phyloP scores from a whole-genome alignment of 2,329 filamentous ascomycete species.

The Rhinocladiella mackenziei region DNA sequence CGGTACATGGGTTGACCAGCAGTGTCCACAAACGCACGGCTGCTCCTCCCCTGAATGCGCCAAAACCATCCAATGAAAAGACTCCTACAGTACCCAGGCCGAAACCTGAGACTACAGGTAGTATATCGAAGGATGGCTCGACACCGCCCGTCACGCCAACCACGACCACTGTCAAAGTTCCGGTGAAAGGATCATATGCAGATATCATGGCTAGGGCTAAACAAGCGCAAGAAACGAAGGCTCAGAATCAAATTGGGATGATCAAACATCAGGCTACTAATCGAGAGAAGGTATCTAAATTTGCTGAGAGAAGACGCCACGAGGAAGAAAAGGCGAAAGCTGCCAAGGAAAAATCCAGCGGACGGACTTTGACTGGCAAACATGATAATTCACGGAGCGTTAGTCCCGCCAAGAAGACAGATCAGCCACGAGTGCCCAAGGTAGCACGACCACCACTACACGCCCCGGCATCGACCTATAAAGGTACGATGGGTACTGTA shows the following conservation, averaged over 20 bases:
- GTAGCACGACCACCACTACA: conserved; percentile 23
- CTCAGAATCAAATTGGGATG: conserved; percentile 42
- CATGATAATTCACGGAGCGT: conserved; percentile 18
- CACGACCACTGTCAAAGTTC: conserved; percentile 15
- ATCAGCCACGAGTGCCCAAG: conserved; percentile 28
- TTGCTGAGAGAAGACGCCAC: conserved; percentile 43
- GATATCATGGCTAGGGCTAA: conserved; percentile 58
- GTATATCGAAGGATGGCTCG: conserved; percentile 7
- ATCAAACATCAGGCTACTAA: conserved; percentile 54
- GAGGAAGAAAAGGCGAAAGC: conserved; percentile 45
- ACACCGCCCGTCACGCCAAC: conserved; percentile 17
- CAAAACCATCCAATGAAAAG: conserved; percentile 12
- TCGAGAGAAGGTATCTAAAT: conserved; percentile 54
- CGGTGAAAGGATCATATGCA: conserved; percentile 55
- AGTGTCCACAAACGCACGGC: conserved; percentile 13
- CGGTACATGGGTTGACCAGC: conserved; percentile 12
- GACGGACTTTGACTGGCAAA: conserved; percentile 28
- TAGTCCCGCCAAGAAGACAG: conserved; percentile 33
- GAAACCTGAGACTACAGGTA: conserved; percentile 10
- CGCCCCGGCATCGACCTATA: conserved; percentile 34
- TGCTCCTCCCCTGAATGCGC: conserved; percentile 22
- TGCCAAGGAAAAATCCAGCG: conserved; percentile 35
- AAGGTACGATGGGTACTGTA: conserved; percentile 41
- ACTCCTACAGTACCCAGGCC: conserved; percentile 8
- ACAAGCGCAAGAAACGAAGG: conserved; percentile 42